Evolutionary conservation across 1,284 basidiomycete genomes (phyloP).

Genomic region (Pterula multifida): DNA sequence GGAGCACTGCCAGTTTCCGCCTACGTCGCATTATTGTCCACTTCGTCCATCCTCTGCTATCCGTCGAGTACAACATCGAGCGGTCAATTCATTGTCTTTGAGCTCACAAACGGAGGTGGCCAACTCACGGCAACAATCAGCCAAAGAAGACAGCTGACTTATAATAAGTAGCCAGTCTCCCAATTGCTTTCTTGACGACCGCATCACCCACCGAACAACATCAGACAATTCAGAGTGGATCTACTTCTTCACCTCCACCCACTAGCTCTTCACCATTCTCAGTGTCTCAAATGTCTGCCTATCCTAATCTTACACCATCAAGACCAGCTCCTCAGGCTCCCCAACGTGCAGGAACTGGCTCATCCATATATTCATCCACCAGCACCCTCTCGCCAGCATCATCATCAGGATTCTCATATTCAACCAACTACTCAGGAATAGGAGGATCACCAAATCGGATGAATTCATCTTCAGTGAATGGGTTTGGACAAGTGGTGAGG

Average conservation of each 20-base stretch:
- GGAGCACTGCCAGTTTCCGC: too few relatives aligned
- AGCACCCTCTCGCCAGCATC: slow-evolving; percentile 36
- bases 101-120: too few relatives aligned
- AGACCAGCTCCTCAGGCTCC: slow-evolving; percentile 61
- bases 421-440: slow-evolving; percentile 54
- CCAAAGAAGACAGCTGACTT: too few relatives aligned
- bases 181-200: not conserved
- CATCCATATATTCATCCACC: slow-evolving; percentile 22
- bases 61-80: too few relatives aligned
- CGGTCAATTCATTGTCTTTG: too few relatives aligned
- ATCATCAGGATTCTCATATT: slow-evolving; percentile 46
- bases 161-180: too few relatives aligned
- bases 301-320: slow-evolving; percentile 39
- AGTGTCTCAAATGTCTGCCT: slow-evolving; percentile 13
- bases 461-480: slow-evolving; percentile 21
- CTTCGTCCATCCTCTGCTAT: too few relatives aligned
- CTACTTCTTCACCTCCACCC: not conserved
- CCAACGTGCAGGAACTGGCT: slow-evolving; percentile 30
- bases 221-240: too few relatives aligned
- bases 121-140: too few relatives aligned
- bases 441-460: slow-evolving; percentile 63
- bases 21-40: too few relatives aligned
- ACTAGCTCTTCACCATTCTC: not conserved
- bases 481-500: slow-evolving; percentile 38
- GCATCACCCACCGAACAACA: too few relatives aligned